Evolutionary conservation across 2,329 filamentous ascomycete species (phyloP).

Genomic region (Phialophora tarda): DNA sequence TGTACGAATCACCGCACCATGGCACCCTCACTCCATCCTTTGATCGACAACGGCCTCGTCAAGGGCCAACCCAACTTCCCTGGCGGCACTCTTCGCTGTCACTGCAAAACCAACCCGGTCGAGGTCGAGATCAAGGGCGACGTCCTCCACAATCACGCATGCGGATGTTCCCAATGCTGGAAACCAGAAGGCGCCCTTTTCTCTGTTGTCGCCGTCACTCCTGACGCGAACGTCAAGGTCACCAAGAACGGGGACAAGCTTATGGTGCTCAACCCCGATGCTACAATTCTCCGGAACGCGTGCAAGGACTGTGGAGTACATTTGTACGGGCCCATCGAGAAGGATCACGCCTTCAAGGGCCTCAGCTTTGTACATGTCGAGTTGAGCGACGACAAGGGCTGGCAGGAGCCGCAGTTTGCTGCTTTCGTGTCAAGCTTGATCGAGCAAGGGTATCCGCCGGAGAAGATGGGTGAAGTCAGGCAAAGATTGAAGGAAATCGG

Average conservation of each 20-base stretch:
- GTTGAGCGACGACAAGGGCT: constrained; percentile 65
- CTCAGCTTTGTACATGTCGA: constrained; percentile 73
- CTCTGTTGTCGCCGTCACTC: constrained; percentile 67
- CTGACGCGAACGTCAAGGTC: constrained; percentile 60
- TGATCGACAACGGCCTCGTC: constrained; percentile 66
- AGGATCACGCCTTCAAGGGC: constrained; percentile 69
- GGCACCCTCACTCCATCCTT: constrained; percentile 62
- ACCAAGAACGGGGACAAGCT: constrained; percentile 66
- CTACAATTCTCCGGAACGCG: constrained; percentile 65
- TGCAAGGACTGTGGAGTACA: constrained; percentile 67
- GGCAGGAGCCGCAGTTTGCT: constrained; percentile 74
- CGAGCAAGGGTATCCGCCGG: constrained; percentile 68
- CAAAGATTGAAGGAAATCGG: constrained; percentile 60
- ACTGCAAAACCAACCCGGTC: constrained; percentile 62
- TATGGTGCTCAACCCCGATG: constrained; percentile 59
- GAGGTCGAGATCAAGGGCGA: constrained; percentile 64
- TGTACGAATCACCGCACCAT: constrained; percentile 18
- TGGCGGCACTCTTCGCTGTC: constrained; percentile 68
- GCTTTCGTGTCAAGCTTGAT: constrained; percentile 71
- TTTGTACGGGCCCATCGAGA: constrained; percentile 68
- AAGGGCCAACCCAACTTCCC: constrained; percentile 61
- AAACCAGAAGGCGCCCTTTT: constrained; percentile 69
- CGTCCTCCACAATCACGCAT: constrained; percentile 72
- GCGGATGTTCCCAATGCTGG: constrained; percentile 75
- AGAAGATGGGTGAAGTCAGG: constrained; percentile 62